Evolutionary conservation across 352 stramenopile genomes (phyloP).

Genomic region (Blastocystis sp.): DNA sequence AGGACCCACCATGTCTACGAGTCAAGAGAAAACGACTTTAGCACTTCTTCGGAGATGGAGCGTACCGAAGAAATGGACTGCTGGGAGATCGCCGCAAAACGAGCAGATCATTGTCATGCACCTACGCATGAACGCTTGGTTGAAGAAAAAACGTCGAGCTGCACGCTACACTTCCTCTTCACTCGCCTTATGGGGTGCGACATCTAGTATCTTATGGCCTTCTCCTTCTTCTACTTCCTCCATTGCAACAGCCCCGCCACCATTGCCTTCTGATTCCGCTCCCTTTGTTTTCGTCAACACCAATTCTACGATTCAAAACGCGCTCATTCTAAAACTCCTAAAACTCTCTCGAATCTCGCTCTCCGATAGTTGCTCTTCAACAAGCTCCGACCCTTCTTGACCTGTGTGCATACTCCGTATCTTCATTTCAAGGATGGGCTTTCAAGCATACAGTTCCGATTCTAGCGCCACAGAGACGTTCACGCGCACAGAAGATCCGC

Average conservation of each 20-base stretch:
- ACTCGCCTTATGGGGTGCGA: not conserved
- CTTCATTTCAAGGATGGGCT: no score
- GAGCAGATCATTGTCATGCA: not conserved
- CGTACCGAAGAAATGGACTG: conserved; percentile 6
- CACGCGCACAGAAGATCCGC: no score
- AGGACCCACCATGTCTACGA: not conserved
- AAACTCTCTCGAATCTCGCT: conserved; percentile 52
- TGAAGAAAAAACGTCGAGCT: not conserved
- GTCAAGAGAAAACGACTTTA: not conserved
- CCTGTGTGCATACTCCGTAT: not conserved
- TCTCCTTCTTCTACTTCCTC: not conserved
- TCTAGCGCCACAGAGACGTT: no score
- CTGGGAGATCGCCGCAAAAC: not conserved
- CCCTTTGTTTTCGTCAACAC: not conserved
- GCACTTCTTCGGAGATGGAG: not conserved
- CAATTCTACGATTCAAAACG: not conserved
- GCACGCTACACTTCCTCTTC: conserved; percentile 11
- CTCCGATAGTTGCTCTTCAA: conserved; percentile 17
- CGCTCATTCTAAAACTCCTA: not conserved
- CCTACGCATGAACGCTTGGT: not conserved
- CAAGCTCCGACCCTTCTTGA: not conserved
- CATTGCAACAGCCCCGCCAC: not conserved
- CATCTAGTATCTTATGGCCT: not conserved
- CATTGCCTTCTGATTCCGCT: not conserved
- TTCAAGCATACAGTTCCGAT: no score